Base-by-base conservation (phyloP, 148 eudicot genomes). In the Nepenthes mirabilis region DNA sequence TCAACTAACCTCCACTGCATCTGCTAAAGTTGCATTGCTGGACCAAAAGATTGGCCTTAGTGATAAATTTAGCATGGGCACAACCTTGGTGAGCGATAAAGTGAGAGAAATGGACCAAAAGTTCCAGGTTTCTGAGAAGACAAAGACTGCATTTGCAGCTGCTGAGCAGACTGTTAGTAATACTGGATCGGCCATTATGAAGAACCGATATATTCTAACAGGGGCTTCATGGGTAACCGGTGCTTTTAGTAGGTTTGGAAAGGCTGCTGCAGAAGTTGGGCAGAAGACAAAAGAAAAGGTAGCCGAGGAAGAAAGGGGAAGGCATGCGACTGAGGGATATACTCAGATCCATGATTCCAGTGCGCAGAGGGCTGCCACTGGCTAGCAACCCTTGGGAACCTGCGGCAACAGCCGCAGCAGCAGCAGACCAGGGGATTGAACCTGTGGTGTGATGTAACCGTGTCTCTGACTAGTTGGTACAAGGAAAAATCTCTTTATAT, bases 141-240 rank as follows among this genome's bases (percentile, higher is more conserved):
- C 97, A 34, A 86, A 82, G 62, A 51, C 87, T 14, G 97, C 88
- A 34, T 62, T 82, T 37, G 69, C 84, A 8, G 82, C 79, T 48
- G 97, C 97, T 7, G 95, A 84, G 80, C 95, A 90, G 66, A 79
- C 81, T 1, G 95, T 87, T 23, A 82, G 80, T 54, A 74, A 37
- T 9, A 95, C 95, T 3, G 87, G 97, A 50, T 84, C 97, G 6
- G 80, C 87, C 47, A 66, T 85, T 33, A 87, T 91, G 91, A 87
- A 87, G 72, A 91, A 91, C 67, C 80, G 91, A 1, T 87, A 91
- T 58, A 60, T 87, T 14, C 53, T 91, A 78, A 84, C 91, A 0
- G 97, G 95, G 37, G 68, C 90, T 36, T 68, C 97, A 1, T 91
- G 97, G 97, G 89, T 81, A 11, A 67, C 89, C 1, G 91, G 97